Conservation (phyloP, 768 basidiomycete species). For the Auricularia sp. region DNA sequence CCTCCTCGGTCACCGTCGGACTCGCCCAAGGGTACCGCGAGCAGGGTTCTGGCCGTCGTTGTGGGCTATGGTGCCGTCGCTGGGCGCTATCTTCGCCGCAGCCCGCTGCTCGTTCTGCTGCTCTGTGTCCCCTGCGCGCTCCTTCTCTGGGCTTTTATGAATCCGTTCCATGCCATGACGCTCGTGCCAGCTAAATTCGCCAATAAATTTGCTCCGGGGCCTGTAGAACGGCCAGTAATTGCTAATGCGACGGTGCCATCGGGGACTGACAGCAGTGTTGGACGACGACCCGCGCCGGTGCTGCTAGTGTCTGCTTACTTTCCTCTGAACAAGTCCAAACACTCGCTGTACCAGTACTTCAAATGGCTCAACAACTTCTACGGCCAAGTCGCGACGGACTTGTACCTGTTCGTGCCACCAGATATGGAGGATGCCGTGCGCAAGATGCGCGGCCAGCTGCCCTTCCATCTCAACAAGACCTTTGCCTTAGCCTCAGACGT, state of each 20-base stretch:
- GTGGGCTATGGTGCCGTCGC: neutral
- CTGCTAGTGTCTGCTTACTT: conserved; percentile 49
- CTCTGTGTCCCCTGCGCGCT: neutral
- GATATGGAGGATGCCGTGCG: conserved; percentile 21
- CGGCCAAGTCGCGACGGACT: conserved; percentile 31
- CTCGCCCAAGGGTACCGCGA: neutral
- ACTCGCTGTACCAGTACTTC: conserved; percentile 34
- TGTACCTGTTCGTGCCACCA: conserved; percentile 46
- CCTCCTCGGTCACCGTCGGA: neutral
- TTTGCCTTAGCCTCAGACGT: conserved; percentile 38
- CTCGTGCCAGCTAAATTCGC: neutral
- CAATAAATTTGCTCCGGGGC: neutral
- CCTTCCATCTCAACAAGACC: conserved; percentile 35
- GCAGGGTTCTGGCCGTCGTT: neutral
- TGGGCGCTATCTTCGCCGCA: neutral
- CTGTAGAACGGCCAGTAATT: neutral
- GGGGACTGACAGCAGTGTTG: neutral
- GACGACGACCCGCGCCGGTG: neutral
- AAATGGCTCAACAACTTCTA: conserved; percentile 39
- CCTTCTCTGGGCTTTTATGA: neutral
- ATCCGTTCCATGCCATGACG: neutral
- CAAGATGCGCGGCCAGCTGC: neutral
- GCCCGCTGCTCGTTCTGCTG: neutral
- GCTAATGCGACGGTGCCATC: neutral
- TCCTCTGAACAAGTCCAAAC: conserved; percentile 41